Evolutionary conservation across 2,329 filamentous ascomycete genomes (phyloP).

Genomic region (Fusarium lateritium): DNA sequence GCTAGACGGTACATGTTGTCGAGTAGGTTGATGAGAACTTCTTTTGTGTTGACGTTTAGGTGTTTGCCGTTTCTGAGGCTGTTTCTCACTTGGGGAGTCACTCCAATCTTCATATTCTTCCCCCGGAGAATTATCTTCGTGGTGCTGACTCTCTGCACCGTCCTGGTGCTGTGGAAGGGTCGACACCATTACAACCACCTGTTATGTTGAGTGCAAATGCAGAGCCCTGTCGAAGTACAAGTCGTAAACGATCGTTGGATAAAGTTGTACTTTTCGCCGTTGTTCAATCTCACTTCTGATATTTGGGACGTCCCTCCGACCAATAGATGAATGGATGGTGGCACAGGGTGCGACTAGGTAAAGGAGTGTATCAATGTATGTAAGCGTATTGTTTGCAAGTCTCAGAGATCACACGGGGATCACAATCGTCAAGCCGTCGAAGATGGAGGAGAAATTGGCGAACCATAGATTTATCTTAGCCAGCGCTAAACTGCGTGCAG

Average conservation of each 20-base stretch:
- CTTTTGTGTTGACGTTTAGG: not conserved
- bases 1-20: constrained; percentile 1
- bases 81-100: not conserved
- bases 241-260: no score
- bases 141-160: constrained; percentile 6
- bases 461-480: not conserved
- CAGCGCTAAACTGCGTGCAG: not conserved
- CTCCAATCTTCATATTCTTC: constrained; percentile 1
- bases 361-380: no score
- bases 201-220: no score
- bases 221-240: no score
- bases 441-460: not conserved
- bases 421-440: no score
- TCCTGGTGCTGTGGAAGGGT: constrained; percentile 14
- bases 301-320: not conserved
- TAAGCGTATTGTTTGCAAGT: no score
- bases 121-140: not conserved
- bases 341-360: no score
- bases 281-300: not conserved
- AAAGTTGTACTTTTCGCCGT: no score
- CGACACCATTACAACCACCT: constrained; percentile 15
- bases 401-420: no score
- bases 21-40: not conserved
- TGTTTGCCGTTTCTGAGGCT: not conserved
- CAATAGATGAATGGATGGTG: not conserved